These are phyloP conservation scores for Psidium guajava DNA, from an alignment of 345 rosid species.

Conservation along the genomic window DNA sequence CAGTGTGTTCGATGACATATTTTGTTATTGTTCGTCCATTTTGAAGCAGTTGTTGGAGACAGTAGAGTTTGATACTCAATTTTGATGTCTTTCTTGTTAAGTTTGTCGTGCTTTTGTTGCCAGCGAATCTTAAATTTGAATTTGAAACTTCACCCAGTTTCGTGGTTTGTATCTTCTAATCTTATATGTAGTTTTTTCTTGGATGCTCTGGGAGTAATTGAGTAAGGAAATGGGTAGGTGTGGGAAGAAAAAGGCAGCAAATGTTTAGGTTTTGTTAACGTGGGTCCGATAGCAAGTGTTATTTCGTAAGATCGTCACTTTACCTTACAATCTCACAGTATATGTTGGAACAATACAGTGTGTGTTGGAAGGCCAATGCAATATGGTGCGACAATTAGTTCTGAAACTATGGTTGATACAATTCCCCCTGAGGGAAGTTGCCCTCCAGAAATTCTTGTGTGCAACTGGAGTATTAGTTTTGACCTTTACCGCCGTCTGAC, in stretches of 20 bases:
- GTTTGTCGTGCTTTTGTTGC: background rate
- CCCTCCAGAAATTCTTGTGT: background rate
- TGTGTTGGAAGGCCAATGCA: background rate
- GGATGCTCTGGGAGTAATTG: background rate
- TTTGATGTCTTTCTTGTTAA: background rate
- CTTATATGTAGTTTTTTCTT: background rate
- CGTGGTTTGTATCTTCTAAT: background rate
- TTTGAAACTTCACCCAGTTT: background rate
- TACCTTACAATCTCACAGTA: rapidly evolving
- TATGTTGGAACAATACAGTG: background rate
- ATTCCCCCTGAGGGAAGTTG: background rate
- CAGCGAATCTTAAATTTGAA: background rate
- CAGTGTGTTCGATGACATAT: background rate
- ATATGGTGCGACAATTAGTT: background rate
- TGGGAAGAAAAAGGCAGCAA: background rate
- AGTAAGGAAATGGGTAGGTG: background rate
- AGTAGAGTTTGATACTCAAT: background rate
- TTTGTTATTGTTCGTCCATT: background rate
- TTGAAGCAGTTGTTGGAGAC: background rate
- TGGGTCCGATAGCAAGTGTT: background rate
- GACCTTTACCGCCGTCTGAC: background rate
- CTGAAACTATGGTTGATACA: background rate
- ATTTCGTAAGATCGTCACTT: background rate
- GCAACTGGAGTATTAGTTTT: background rate
- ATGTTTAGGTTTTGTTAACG: background rate